A percentile compares a stretch with the other conserved stretches of the same genome.
These are phyloP conservation scores for Cnidoscolus chayamansa DNA, from an alignment of 441 rosid species.

Conservation along the genomic window DNA sequence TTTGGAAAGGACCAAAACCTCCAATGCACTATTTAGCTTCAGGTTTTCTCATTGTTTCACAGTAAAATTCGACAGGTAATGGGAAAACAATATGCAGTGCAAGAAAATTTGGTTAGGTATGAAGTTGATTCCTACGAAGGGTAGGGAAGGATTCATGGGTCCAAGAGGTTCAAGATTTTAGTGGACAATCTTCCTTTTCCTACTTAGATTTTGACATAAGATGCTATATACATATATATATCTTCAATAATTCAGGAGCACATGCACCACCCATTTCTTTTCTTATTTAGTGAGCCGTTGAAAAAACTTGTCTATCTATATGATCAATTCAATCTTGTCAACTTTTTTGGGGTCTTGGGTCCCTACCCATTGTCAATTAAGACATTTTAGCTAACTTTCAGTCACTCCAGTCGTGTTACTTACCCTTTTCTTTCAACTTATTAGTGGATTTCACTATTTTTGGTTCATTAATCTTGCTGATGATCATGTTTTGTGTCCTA, in stretches of 20 bases:
- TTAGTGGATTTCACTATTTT: background rate
- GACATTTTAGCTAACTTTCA: constrained; percentile 24
- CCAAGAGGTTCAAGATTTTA: constrained; percentile 21
- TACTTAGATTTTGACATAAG: constrained; percentile 28
- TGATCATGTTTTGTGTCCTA: background rate
- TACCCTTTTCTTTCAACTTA: background rate
- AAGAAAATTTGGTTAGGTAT: constrained; percentile 18
- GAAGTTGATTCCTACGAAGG: constrained; percentile 17
- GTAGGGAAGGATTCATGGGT: constrained; percentile 20
- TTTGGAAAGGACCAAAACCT: too few relatives aligned
- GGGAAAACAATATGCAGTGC: background rate
- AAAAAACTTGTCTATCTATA: constrained; percentile 21
- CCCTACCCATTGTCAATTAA: constrained; percentile 14
- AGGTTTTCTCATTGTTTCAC: background rate
- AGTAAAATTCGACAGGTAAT: background rate
- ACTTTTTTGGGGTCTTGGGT: constrained; percentile 11
- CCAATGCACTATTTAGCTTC: too few relatives aligned
- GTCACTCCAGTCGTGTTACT: background rate
- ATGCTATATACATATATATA: constrained; percentile 6
- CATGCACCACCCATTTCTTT: constrained; percentile 26
- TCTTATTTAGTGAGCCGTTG: constrained; percentile 15
- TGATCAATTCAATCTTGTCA: constrained; percentile 25
- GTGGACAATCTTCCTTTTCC: constrained; percentile 19
- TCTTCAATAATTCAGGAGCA: constrained; percentile 35
- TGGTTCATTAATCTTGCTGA: constrained; percentile 12